phyloP scores from a whole-genome alignment of 2,329 filamentous ascomycete species.

The Aspergillus ochraceoroseus region DNA sequence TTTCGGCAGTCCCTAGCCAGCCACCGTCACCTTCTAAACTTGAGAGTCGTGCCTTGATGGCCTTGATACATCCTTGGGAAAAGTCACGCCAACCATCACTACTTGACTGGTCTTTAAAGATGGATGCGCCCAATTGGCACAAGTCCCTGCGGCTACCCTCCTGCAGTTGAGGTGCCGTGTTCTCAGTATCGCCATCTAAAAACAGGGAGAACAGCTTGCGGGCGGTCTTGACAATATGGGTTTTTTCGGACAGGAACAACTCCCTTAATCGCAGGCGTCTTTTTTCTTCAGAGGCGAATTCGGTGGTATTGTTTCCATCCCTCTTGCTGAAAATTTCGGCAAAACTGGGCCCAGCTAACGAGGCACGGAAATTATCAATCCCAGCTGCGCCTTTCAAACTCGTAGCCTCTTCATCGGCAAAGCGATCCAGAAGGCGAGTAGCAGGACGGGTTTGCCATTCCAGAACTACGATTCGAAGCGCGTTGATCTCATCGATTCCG shows the following conservation, averaged over 20 bases:
- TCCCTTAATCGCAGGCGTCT: conserved; percentile 64
- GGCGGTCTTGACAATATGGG: conserved; percentile 61
- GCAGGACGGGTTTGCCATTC: conserved; percentile 80
- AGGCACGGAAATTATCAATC: conserved; percentile 58
- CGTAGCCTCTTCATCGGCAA: conserved; percentile 71
- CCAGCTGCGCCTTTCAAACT: conserved; percentile 72
- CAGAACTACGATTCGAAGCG: conserved; percentile 71
- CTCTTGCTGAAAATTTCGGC: conserved; percentile 34
- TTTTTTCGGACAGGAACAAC: conserved; percentile 67
- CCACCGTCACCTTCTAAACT: conserved; percentile 35
- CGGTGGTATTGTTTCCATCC: conserved; percentile 30
- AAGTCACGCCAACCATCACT: conserved; percentile 27
- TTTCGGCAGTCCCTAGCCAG: conserved; percentile 47
- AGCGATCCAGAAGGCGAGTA: conserved; percentile 63
- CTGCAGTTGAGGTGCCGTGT: conserved; percentile 10
- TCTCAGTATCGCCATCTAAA: conserved; percentile 24
- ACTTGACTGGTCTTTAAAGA: conserved; percentile 31
- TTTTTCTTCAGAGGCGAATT: conserved; percentile 59
- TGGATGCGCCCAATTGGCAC: conserved; percentile 26
- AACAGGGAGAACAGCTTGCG: conserved; percentile 46
- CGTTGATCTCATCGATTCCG: conserved; percentile 72
- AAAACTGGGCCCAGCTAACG: conserved; percentile 42
- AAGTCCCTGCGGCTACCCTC: conserved; percentile 18
- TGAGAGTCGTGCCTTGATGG: conserved; percentile 32
- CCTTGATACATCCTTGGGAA: conserved; percentile 34